Conservation (phyloP, 495 filamentous ascomycete genomes). For the Rhypophila decipiens region DNA sequence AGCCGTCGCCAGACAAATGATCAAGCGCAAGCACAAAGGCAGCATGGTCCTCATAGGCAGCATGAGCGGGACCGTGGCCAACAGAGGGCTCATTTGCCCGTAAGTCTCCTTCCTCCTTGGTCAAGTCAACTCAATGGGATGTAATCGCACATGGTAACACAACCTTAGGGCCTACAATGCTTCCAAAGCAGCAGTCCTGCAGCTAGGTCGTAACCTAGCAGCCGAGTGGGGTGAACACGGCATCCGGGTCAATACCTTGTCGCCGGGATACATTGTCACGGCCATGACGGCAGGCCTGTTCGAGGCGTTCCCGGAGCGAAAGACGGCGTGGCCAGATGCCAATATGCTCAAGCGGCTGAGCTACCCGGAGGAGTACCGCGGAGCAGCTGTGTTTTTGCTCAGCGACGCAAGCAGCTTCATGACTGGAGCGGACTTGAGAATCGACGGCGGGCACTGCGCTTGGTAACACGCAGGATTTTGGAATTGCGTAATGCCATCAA, state of each 20-base stretch:
- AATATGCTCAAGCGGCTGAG: constrained; percentile 86
- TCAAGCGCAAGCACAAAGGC: constrained; percentile 49
- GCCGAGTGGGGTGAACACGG: constrained; percentile 78
- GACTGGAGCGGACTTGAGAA: constrained; percentile 72
- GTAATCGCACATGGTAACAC: background rate
- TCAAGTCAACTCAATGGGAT: too few species aligned
- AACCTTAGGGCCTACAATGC: constrained; percentile 75
- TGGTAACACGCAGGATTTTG: constrained; percentile 55
- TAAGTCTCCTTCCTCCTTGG: constrained; percentile 26
- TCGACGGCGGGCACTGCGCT: constrained; percentile 75
- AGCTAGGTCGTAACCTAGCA: constrained; percentile 80
- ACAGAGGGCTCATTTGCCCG: constrained; percentile 48
- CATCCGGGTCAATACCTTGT: constrained; percentile 93
- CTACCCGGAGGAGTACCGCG: constrained; percentile 71
- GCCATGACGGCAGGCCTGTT: constrained; percentile 81
- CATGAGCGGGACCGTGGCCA: constrained; percentile 78
- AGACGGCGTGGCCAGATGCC: constrained; percentile 71
- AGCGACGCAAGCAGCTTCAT: constrained; percentile 85
- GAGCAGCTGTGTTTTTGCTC: constrained; percentile 76
- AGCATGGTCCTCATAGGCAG: constrained; percentile 69
- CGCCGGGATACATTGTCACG: constrained; percentile 93
- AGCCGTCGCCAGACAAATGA: constrained; percentile 70
- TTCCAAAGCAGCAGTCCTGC: constrained; percentile 81
- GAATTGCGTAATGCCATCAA: too few species aligned
- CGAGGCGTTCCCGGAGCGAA: constrained; percentile 65